These are phyloP conservation scores for Rhizophagus prolifer DNA, from an alignment of 192 early-diverging fungal genomes.

Conservation along the genomic window DNA sequence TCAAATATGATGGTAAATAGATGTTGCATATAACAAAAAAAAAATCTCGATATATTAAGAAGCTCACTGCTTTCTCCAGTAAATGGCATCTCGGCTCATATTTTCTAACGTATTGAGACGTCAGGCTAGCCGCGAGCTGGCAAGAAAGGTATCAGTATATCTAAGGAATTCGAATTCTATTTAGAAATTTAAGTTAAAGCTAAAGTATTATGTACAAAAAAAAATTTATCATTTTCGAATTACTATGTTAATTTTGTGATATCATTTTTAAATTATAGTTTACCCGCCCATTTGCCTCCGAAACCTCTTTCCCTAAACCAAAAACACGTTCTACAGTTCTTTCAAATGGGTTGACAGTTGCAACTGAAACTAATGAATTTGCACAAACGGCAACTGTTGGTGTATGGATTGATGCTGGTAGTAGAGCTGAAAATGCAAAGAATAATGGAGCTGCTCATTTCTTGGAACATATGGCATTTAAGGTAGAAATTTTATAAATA, in stretches of 20 bases:
- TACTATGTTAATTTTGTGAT: not conserved
- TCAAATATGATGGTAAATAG: too few species aligned
- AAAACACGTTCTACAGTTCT: conserved; percentile 68
- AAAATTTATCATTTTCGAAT: too few species aligned
- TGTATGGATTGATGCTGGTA: conserved; percentile 88
- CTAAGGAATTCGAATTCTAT: too few species aligned
- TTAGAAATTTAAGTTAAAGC: too few species aligned
- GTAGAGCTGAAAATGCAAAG: conserved; percentile 74
- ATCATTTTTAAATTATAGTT: conserved; percentile 32
- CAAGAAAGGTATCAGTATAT: conserved; percentile 15
- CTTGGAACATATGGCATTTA: conserved; percentile 99
- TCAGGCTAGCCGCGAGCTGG: conserved; percentile 9
- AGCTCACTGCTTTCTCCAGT: not conserved
- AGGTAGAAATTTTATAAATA: conserved; percentile 44
- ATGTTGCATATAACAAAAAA: too few species aligned
- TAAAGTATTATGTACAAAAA: not conserved
- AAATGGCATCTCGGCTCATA: conserved; percentile 24
- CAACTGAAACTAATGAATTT: conserved; percentile 77
- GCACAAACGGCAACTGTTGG: conserved; percentile 87
- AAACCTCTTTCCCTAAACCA: conserved; percentile 38
- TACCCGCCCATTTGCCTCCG: conserved; percentile 54
- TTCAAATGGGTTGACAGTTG: conserved; percentile 80
- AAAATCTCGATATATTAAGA: too few species aligned
- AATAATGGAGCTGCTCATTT: conserved; percentile 98
- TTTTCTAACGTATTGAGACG: conserved; percentile 18